These are phyloP conservation scores for Vitis cinerea DNA, from an alignment of 164 flowering plant genomes.

Conservation along the genomic window DNA sequence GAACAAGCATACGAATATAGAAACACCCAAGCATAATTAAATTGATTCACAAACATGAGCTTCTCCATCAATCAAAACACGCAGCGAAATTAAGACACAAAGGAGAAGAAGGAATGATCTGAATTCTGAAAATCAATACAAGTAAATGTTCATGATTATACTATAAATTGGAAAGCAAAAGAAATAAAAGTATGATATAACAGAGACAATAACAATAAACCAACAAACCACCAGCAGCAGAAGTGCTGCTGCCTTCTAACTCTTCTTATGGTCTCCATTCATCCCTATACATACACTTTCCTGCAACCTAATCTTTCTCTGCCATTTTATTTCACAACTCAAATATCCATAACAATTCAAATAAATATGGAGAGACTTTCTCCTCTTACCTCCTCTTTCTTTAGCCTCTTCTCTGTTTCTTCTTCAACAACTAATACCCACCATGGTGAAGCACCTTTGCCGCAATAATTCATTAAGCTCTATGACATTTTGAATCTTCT, in stretches of 20 bases:
- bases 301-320: conserved; percentile 57
- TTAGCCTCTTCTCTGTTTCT: conserved; percentile 10
- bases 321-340: conserved; percentile 55
- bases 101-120: conserved; percentile 3
- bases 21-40: too few relatives aligned
- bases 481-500: not conserved
- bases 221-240: conserved; percentile 40
- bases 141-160: conserved; percentile 36
- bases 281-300: conserved; percentile 63
- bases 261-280: conserved; percentile 26
- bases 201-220: conserved; percentile 32
- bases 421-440: not conserved
- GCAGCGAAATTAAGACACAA: not conserved
- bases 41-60: too few relatives aligned
- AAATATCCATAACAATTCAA: conserved; percentile 58
- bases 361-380: conserved; percentile 58
- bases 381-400: conserved; percentile 31
- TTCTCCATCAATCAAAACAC: not conserved
- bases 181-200: conserved; percentile 45
- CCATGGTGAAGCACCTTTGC: not conserved
- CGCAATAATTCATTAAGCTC: not conserved
- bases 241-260: conserved; percentile 19
- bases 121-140: conserved; percentile 24
- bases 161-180: conserved; percentile 32
- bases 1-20: too few relatives aligned